Evolutionary conservation across 257 asterid genomes (phyloP).

Genomic region (Solanum verrucosum): DNA sequence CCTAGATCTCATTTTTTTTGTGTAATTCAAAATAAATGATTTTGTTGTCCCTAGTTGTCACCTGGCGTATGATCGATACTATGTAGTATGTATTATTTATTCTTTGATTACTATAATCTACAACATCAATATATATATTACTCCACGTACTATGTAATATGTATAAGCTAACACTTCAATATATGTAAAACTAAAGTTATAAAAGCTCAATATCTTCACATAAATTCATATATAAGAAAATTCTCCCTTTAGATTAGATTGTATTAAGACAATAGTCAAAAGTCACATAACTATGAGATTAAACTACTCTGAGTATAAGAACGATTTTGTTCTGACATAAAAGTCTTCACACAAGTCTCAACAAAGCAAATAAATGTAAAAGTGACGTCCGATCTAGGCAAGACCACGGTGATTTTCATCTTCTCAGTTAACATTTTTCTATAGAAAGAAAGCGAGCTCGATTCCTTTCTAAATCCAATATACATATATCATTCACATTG

Average conservation of each 20-base stretch:
- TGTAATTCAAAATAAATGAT: no score
- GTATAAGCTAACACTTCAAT: background rate
- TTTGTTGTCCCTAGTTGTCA: background rate
- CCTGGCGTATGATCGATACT: no score
- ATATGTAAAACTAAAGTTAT: background rate
- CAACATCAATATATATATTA: no score
- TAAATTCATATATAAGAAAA: no score
- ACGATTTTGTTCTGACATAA: background rate
- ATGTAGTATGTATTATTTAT: no score
- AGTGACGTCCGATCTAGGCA: background rate
- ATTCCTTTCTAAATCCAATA: background rate
- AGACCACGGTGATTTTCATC: background rate
- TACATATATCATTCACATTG: background rate
- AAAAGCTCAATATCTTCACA: no score
- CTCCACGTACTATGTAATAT: background rate
- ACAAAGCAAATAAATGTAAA: background rate
- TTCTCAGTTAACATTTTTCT: background rate
- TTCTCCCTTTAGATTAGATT: background rate
- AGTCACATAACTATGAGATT: background rate
- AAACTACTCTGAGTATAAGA: background rate
- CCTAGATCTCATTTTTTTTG: background rate
- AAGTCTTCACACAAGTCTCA: background rate
- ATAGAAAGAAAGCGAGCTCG: background rate
- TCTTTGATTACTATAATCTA: no score
- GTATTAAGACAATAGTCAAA: background rate